Evolutionary conservation across 140 eudicot genomes (phyloP), one percentile per base, ranked within the genome.

Genomic region (Flaveria floridana): DNA sequence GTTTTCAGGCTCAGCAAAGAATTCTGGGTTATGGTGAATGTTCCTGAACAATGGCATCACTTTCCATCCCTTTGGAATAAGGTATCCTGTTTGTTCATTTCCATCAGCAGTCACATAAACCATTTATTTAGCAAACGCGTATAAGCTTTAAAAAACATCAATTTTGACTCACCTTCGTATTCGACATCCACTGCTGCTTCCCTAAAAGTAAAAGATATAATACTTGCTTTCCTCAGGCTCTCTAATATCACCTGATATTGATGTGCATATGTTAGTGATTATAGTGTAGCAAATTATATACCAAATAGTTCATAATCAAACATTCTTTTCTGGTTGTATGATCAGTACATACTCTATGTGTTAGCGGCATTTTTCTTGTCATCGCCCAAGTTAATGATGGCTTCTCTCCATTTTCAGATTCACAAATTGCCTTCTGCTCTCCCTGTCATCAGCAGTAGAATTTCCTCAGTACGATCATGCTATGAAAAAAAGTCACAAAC

Each of bases 61-160:
- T 80, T 92, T 92, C 98, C 98, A 89, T 6, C 98, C 97, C 82
- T 86, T 88, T 10, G 98, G 98, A 41, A 93, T 88, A 23, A 83
- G 85, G 80, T 85, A 93, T 46, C 97, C 98, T 93, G 88, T 68
- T 75, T 30, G 23, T 59, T 18, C 51, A 20, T 21, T 12, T n/a
- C 25, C 75, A 79, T 79, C 28, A 28, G 57, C 48, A 68, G 65
- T 68, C 21, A 68, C 10, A 30, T 19, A 67, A 74, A 46, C 18
- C 65, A 80, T 19, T 56, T 34, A 5, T 15, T 57, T 34, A 5
- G 8, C 2, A 55, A 67, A 50, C 2, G 53, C 8, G 66, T 78
- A n/a, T 52, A 52, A 79, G 13, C 56, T 3, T 28, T 28, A 37
- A 59, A 70, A 57, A 5, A 16, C 8, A 3, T 68, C 19, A 1